Percentiles rank a stretch among this genome's conserved stretches.
These are phyloP conservation scores for Drechslerella stenobrocha DNA, from an alignment of 2,329 filamentous ascomycete species.

Conservation along the genomic window DNA sequence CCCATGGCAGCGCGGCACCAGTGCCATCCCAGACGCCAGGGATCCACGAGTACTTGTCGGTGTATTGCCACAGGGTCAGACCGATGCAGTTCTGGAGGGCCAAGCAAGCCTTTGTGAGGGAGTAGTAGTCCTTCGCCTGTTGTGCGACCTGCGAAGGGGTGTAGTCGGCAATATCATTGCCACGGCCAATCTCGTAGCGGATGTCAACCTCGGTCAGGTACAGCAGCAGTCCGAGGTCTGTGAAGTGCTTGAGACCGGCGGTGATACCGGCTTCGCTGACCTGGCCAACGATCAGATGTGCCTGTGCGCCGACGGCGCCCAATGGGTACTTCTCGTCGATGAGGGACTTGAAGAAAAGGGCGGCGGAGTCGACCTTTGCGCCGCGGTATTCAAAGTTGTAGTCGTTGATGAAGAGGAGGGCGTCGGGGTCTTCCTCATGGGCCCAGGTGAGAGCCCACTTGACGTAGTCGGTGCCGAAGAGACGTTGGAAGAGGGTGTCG, in stretches of 20 bases:
- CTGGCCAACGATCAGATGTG: constrained; percentile 45
- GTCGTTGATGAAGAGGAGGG: constrained; percentile 67
- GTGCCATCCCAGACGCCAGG: constrained; percentile 57
- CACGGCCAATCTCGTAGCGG: constrained; percentile 43
- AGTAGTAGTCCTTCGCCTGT: constrained; percentile 47
- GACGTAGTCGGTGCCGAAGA: constrained; percentile 63
- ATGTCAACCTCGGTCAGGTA: constrained; percentile 46
- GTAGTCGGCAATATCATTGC: constrained; percentile 44
- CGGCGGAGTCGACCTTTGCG: constrained; percentile 58
- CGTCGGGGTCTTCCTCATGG: constrained; percentile 60
- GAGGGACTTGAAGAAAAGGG: constrained; percentile 55
- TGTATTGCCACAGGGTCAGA: constrained; percentile 58
- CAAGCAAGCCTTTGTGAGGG: constrained; percentile 45
- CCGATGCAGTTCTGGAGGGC: constrained; percentile 55
- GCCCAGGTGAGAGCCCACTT: constrained; percentile 63
- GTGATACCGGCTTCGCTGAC: constrained; percentile 40
- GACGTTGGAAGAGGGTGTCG: constrained; percentile 61
- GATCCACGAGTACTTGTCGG: constrained; percentile 58
- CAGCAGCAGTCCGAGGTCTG: constrained; percentile 32
- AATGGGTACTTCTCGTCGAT: constrained; percentile 36
- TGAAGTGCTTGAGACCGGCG: constrained; percentile 34
- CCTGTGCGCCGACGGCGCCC: constrained; percentile 45
- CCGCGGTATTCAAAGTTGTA: constrained; percentile 65
- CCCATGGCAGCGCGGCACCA: constrained; percentile 58
- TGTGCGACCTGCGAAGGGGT: constrained; percentile 35